Conservation (phyloP, 345 rosid genomes). For the Cardiospermum halicacabum region DNA sequence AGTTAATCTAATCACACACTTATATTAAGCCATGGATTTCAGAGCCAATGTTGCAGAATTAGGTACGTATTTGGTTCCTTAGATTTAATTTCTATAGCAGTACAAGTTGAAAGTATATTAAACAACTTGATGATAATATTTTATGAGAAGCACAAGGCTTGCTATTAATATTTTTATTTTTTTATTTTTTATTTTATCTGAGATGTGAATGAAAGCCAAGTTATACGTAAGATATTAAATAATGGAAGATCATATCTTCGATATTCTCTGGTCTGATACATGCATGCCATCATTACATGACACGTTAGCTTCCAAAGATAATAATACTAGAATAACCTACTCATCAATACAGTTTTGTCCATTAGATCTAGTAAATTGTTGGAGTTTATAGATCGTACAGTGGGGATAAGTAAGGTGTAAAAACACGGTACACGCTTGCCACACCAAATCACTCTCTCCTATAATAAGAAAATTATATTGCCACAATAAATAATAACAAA, state of each 20-base stretch:
- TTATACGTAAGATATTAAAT: constrained; percentile 1
- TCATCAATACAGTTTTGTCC: not conserved
- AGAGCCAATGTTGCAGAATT: not conserved
- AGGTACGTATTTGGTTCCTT: too few relatives aligned
- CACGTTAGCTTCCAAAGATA: too few relatives aligned
- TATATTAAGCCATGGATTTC: not conserved
- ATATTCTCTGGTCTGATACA: not conserved
- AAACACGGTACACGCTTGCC: not conserved
- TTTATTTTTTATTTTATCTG: not conserved
- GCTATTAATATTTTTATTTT: not conserved
- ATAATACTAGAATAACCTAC: constrained; percentile 5
- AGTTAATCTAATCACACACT: not conserved
- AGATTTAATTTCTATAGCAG: too few relatives aligned
- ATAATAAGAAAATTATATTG: too few relatives aligned
- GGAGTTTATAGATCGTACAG: not conserved
- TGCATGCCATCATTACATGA: constrained; percentile 17
- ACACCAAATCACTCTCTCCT: not conserved
- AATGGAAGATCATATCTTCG: not conserved
- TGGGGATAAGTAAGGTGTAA: not conserved
- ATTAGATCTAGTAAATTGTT: not conserved
- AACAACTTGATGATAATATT: not conserved
- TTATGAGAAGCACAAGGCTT: not conserved
- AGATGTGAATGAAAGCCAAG: not conserved
- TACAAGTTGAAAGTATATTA: too few relatives aligned
- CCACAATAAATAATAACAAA: too few relatives aligned